Base-by-base conservation (phyloP, 805 yeast species). In the Gaillardinia entomophila region DNA sequence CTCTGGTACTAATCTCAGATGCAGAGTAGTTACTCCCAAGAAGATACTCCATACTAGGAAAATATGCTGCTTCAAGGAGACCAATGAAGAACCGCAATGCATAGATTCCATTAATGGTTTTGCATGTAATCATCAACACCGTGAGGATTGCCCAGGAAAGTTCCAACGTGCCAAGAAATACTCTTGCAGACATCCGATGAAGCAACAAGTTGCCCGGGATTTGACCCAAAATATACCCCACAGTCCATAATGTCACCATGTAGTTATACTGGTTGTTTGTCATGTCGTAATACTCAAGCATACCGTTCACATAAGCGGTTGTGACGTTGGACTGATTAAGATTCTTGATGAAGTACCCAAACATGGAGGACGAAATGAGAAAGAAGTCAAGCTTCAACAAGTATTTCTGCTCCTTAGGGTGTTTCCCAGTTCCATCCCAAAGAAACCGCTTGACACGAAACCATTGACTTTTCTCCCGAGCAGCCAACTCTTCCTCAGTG, bases 11-110 rank as follows among this genome's bases (percentile, higher is more conserved):
- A 24, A 58, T 36, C 30, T 58, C 64, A 3, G 38, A 33, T 2
- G 50, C 44, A 6, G 50, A 37, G 32, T 55, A 55, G 34, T 52
- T 49, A n/a, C 55, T 48, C 11, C 63, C 63, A 6, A 58, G 45
- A 28, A 76, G 53, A 42, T 73, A 77, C 43, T 78, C 82, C 35
- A 76, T 64, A 14, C 75, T 77, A 4, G 87, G 82, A 48, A 71
- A 71, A 42, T 62, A 70, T 0, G 75, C 76, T 11, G 70, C 57
- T 35, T 72, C 77, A 10, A 58, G 43, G 17, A 73, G 48, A 1
- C 77, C 79, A 26, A 35, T 27, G 20, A 43, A 32, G 23, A 46
- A 45, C 6, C 49, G 33, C 10, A 46, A 16, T 2, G 37, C 38
- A 25, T 45, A 46, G 8, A 46, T 30, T 7, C 41, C 31, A 6